Percentiles rank a stretch among this genome's conserved stretches.
phyloP scores from a whole-genome alignment of 2,329 filamentous ascomycete species.

The Trichoderma breve region DNA sequence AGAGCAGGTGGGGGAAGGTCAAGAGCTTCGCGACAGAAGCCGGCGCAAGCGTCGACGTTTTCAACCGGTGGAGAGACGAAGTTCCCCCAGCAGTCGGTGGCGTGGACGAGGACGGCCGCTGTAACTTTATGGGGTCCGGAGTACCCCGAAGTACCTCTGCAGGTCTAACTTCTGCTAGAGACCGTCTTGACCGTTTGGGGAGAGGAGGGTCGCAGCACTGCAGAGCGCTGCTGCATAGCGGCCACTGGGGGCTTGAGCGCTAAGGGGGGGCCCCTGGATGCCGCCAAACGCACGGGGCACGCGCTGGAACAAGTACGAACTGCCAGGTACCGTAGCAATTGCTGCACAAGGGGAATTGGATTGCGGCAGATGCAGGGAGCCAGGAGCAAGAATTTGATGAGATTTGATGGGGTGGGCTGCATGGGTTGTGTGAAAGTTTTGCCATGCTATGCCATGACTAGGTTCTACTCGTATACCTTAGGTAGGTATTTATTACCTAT shows the following conservation, averaged over 20 bases:
- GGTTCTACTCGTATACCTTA: background rate
- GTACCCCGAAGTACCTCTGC: slow-evolving; percentile 20
- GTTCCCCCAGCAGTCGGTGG: slow-evolving; percentile 4
- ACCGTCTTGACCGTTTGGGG: background rate
- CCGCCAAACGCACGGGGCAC: slow-evolving; percentile 13
- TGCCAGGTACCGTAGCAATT: slow-evolving; percentile 17
- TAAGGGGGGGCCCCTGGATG: slow-evolving; percentile 3
- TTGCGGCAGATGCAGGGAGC: slow-evolving; percentile 21
- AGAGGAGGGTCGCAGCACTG: background rate
- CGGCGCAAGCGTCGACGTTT: slow-evolving; percentile 20
- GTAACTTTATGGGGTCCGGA: slow-evolving; percentile 19
- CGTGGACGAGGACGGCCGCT: slow-evolving; percentile 3
- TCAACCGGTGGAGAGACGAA: slow-evolving; percentile 15
- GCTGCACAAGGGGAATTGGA: slow-evolving; percentile 1
- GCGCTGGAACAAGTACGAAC: slow-evolving; percentile 13
- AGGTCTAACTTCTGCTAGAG: background rate
- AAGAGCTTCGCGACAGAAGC: slow-evolving; percentile 8
- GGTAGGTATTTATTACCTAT: background rate
- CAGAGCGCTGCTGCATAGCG: background rate
- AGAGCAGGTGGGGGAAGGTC: slow-evolving; percentile 18
- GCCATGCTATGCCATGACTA: background rate
- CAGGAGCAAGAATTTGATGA: background rate
- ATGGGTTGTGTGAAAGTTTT: background rate
- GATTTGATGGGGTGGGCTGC: slow-evolving; percentile 10
- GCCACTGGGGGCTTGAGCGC: background rate